Conservation (phyloP, 768 basidiomycete species). For the Tremella yokohamensis region DNA sequence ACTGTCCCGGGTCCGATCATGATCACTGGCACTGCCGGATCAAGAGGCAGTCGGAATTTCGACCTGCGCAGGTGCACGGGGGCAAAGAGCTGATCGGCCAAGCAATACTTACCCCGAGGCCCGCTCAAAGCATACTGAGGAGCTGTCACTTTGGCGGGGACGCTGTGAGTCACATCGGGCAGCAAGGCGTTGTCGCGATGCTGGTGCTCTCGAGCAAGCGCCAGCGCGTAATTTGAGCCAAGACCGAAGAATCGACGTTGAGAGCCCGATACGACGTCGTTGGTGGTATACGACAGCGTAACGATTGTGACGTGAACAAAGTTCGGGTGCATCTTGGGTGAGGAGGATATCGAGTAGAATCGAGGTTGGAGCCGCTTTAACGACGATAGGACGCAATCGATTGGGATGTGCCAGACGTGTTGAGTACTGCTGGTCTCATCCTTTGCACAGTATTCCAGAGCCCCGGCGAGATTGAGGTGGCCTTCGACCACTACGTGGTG, state of each 20-base stretch:
- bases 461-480: conserved; percentile 86
- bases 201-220: no score
- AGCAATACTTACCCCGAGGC: conserved; percentile 77
- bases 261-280: no score
- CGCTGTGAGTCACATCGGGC: no score
- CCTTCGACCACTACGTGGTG: no score
- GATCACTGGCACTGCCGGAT: conserved; percentile 95
- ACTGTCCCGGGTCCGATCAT: conserved; percentile 99
- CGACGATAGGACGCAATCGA: conserved; percentile 92
- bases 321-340: conserved; percentile 83
- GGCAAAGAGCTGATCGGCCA: conserved; percentile 66
- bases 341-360: conserved; percentile 97
- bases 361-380: conserved; percentile 92
- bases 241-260: no score
- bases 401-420: conserved; percentile 85
- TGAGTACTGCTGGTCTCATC: not conserved
- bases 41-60: conserved; percentile 96
- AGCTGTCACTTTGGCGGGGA: no score
- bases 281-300: conserved; percentile 85
- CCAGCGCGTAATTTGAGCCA: no score
- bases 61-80: conserved; percentile 93
- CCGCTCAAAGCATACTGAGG: conserved; percentile 76
- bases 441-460: conserved; percentile 63
- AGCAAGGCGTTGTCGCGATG: no score
- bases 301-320: conserved; percentile 92